Evolutionary conservation across 2,329 filamentous ascomycete genomes (phyloP).

Genomic region (Botryotinia convoluta): DNA sequence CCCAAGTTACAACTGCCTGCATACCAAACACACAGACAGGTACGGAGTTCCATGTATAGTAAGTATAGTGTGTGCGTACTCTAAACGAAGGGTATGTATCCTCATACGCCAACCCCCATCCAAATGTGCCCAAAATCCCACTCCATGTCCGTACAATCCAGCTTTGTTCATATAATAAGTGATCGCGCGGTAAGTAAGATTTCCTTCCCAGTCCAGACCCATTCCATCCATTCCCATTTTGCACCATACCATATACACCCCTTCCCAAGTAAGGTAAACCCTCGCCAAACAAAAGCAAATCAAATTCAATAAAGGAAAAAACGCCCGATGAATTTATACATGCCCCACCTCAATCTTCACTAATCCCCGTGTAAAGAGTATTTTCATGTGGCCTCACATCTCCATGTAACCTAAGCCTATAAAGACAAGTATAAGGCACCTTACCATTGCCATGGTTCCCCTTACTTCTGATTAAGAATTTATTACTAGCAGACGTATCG

Average conservation of each 20-base stretch:
- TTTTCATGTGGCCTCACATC: conserved; percentile 14
- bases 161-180: neutral
- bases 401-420: conserved; percentile 59
- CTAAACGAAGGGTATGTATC: neutral
- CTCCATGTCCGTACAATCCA: neutral
- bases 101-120: neutral
- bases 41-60: neutral
- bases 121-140: neutral
- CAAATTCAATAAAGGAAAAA: neutral
- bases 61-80: neutral
- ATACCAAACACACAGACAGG: neutral
- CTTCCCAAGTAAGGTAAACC: neutral
- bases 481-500: conserved; percentile 44
- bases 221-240: neutral
- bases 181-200: neutral
- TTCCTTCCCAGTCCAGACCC: too few species aligned
- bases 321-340: neutral
- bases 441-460: conserved; percentile 55
- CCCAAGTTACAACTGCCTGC: neutral
- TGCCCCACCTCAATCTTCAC: neutral
- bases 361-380: neutral
- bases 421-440: conserved; percentile 61
- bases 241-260: conserved; percentile 4
- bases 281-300: neutral
- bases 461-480: conserved; percentile 53